Conservation (phyloP, 495 filamentous ascomycete genomes). For the Aspergillus campestris region DNA sequence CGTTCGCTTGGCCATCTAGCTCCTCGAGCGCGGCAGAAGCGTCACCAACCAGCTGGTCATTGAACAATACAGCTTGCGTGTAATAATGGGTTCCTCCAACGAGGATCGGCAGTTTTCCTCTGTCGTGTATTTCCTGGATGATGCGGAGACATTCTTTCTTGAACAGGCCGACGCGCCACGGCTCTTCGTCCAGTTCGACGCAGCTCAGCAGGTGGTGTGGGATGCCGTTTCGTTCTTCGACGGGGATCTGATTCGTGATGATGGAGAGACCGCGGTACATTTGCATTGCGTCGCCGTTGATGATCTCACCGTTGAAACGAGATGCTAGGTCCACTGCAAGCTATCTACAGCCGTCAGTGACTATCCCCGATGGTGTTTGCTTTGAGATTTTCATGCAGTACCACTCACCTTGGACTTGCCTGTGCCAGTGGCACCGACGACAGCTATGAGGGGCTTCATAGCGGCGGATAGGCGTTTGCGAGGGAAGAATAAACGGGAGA, state of each 20-base stretch:
- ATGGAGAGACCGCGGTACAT: slow-evolving; percentile 90
- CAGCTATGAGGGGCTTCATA: slow-evolving; percentile 62
- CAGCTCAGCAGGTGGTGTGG: slow-evolving; percentile 84
- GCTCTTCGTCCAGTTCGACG: slow-evolving; percentile 60
- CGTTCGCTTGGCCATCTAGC: slow-evolving; percentile 6
- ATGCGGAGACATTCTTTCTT: slow-evolving; percentile 55
- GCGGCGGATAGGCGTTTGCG: slow-evolving; percentile 8
- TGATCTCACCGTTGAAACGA: slow-evolving; percentile 83
- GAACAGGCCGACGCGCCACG: slow-evolving; percentile 77
- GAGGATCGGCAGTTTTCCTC: slow-evolving; percentile 77
- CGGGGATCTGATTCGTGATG: slow-evolving; percentile 86
- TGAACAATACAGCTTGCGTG: slow-evolving; percentile 75
- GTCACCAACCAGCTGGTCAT: slow-evolving; percentile 49
- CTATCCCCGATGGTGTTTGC: background rate
- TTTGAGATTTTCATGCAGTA: slow-evolving; percentile 4
- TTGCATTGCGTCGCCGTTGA: slow-evolving; percentile 99
- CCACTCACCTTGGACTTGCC: slow-evolving; percentile 87
- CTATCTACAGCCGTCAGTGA: slow-evolving; percentile 45
- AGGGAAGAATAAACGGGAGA: slow-evolving; percentile 14
- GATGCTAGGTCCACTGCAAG: slow-evolving; percentile 85
- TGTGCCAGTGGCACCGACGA: slow-evolving; percentile 90
- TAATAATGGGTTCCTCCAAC: slow-evolving; percentile 97
- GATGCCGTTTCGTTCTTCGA: slow-evolving; percentile 66
- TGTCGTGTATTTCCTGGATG: slow-evolving; percentile 66
- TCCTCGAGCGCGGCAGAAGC: slow-evolving; percentile 11